Base-by-base conservation (phyloP, 2,329 filamentous ascomycete species). In the Nigrospora oryzae region DNA sequence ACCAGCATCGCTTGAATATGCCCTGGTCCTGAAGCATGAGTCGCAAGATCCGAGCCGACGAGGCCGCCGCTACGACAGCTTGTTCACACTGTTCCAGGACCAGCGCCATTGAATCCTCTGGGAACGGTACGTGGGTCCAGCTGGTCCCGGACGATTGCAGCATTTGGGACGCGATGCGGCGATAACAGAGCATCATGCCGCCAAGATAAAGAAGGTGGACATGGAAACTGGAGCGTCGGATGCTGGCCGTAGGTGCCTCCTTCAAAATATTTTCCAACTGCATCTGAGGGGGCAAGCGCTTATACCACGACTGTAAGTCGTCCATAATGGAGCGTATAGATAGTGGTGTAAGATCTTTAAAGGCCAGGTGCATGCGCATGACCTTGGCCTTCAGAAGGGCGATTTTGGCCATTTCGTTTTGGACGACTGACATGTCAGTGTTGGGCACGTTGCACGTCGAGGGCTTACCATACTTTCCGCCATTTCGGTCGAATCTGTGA, bases 121-220 rank as follows among this genome's bases (percentile, higher is more conserved):
- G 40, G 7, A 44, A 32, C 2, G 44, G 28, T 4, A 35, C 40
- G 2, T 13, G 28, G 11, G 46, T 16, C 11, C 36, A 12, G 15
- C 34, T 30, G 6, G n/a, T 19, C 1, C 15, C 41, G 12, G 15
- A 28, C 14, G 34, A 36, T 10, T 46, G 48, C 14, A 53, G 47
- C 15, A 54, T 54, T 36, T 62, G 57, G 5, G 56, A 53, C 1
- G 51, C 54, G 32, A 62, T 53, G 14, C 60, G 53, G 4, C 61
- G 57, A 40, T 63, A 63, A 2, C 63, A 47, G 1, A 63, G 53
- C 31, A 63, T 55, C 43, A 54, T 50, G 11, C 59, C 57, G 3
- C 59, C 61, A 4, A 60, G 49, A 35, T 64, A 59, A 1, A 63
- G 51, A 1, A 64, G 52, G 35, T 64, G 60, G 1, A 62, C 49